Evolutionary conservation across 352 stramenopile genomes (phyloP), one percentile per base, ranked within the genome.

Genomic region (Globisporangium emineosum): DNA sequence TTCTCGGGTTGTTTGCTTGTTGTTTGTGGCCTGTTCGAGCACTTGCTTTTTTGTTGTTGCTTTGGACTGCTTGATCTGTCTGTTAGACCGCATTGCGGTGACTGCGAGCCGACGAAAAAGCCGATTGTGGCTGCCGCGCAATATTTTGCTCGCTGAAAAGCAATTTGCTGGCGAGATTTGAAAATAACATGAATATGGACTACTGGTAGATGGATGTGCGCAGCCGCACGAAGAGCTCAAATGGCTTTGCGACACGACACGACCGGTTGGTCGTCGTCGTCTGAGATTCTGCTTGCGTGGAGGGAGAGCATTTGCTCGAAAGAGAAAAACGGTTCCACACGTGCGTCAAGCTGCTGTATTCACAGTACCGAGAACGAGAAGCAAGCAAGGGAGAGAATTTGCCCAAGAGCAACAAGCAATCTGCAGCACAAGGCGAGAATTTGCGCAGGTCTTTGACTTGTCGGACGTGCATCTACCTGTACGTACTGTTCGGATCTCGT

Each of bases 141-240:
- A 47, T 47, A 47, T 47, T 47, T 47, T 21, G 40, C 17, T 47
- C 40, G 6, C 19, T 7, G 0, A 13, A 47, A 15, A 15, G 17
- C n/a, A 47, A 47, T 23, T 45, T 45, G 37, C 37, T 45, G 37
- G 37, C 37, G 40, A 47, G 40, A 47, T 47, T 47, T 47, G 40
- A n/a, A n/a, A n/a, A n/a, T n/a, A n/a, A n/a, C n/a, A n/a, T n/a
- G n/a, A n/a, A n/a, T n/a, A n/a, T n/a, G n/a, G n/a, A n/a, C n/a
- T n/a, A n/a, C n/a, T n/a, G n/a, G n/a, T n/a, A 47, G 40, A 21
- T 17, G 17, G 15, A 47, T 47, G 40, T 47, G 40, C 19, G 19
- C 37, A 8, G 15, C 40, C 12, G 40, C 12, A 12, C 40, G 40
- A 47, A n/a, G 40, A 10, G 40, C 40, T 47, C 40, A 47, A 47